A percentile compares a stretch with the other conserved stretches of the same genome.
These are phyloP conservation scores for Nevesoporus exiguus DNA, from an alignment of 768 basidiomycete genomes.

Conservation along the genomic window DNA sequence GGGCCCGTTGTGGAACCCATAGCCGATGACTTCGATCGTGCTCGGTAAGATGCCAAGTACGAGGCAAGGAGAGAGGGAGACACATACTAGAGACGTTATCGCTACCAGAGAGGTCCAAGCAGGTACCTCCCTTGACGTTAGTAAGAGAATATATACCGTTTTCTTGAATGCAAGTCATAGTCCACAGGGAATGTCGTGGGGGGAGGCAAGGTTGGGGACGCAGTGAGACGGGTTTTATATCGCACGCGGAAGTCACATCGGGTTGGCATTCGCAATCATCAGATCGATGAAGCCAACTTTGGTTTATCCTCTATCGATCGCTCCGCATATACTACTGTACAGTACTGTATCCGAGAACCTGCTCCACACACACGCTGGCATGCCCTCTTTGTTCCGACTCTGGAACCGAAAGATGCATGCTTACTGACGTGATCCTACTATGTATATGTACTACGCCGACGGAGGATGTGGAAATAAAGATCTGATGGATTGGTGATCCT, in stretches of 20 bases:
- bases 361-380: too few relatives aligned
- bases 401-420: background rate
- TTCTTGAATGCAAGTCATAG: conserved; percentile 11
- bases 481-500: background rate
- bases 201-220: background rate
- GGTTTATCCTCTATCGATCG: too few relatives aligned
- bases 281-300: too few relatives aligned
- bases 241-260: background rate
- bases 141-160: conserved; percentile 43
- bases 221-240: background rate
- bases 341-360: too few relatives aligned
- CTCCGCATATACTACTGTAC: too few relatives aligned
- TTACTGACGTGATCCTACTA: conserved; percentile 15
- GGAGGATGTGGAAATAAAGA: too few relatives aligned
- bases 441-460: conserved; percentile 14
- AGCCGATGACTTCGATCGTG: conserved; percentile 45
- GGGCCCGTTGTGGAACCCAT: conserved; percentile 35
- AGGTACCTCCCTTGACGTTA: conserved; percentile 51
- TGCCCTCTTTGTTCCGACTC: too few relatives aligned
- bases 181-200: background rate
- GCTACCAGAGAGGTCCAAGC: conserved; percentile 51
- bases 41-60: background rate
- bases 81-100: conserved; percentile 47
- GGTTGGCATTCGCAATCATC: too few relatives aligned
- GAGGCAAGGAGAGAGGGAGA: too few relatives aligned